These are phyloP conservation scores for Avicennia marina DNA, from an alignment of 257 asterid species.

Conservation along the genomic window DNA sequence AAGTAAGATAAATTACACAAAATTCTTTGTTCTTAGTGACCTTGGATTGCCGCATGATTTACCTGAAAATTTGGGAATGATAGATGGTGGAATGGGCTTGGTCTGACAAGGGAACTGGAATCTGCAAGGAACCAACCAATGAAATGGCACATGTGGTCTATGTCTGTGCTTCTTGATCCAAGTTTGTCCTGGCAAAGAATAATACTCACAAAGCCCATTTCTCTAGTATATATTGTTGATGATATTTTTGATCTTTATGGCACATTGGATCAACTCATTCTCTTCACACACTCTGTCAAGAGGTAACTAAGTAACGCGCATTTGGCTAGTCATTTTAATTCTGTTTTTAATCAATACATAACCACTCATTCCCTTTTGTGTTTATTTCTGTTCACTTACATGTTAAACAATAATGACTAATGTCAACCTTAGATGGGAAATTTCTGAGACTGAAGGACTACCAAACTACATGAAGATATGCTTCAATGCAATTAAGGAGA, in stretches of 20 bases:
- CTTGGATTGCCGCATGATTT: neutral
- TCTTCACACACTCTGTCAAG: constrained; percentile 18
- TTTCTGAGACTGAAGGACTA: neutral
- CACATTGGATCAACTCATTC: constrained; percentile 1
- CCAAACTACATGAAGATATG: constrained; percentile 4
- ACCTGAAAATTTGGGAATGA: neutral
- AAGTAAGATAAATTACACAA: neutral
- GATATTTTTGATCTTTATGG: constrained; percentile 19
- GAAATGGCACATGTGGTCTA: constrained; percentile 21
- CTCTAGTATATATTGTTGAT: constrained; percentile 15
- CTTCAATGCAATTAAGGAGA: neutral
- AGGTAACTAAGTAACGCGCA: constrained; percentile 10
- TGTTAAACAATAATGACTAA: no score
- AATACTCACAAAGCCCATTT: constrained; percentile 1
- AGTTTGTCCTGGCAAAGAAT: constrained; percentile 9
- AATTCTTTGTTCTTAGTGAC: no score
- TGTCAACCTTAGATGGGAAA: neutral
- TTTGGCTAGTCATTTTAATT: no score
- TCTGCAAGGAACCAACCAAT: constrained; percentile 11
- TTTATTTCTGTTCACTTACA: no score
- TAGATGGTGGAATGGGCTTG: constrained; percentile 39
- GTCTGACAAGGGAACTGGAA: constrained; percentile 17
- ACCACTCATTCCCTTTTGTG: neutral
- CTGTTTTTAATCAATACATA: no score
- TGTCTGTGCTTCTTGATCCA: neutral